Evolutionary conservation across 805 yeast species (phyloP), one percentile per base, ranked within the genome.

Genomic region (Candida ponderosae): DNA sequence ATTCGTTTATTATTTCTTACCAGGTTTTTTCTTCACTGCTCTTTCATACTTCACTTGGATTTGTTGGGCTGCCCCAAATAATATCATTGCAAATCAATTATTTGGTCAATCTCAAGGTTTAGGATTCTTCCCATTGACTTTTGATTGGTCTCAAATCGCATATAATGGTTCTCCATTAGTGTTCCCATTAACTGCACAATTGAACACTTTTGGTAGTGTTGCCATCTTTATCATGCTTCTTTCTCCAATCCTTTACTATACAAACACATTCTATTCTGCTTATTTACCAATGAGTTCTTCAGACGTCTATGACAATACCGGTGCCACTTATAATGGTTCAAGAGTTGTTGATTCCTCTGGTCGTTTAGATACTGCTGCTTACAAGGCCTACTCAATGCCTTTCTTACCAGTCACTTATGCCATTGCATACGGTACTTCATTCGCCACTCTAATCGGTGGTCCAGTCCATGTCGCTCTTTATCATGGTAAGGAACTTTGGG

Each of bases 121-220:
- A 41, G 87, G 85, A 17, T 50, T 78, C 52, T 56, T 78, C 45
- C 88, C 88, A 10, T 53, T 79, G 32, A 74, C 82, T 15, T 78
- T 81, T 48, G 86, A 80, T 57, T 81, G 85, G 85, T 71, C 72
- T 48, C 76, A 75, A 50, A 62, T 79, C 30, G 70, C 77, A 8
- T 63, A 61, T 24, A 71, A 67, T 43, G 79, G 79, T 15, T 72
- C 79, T 17, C 86, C 87, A 10, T 65, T 81, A 51, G 65, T 77
- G 37, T 80, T 84, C 9, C 86, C 87, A 16, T 61, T 68, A 17
- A 62, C 65, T 38, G 68, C 72, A 5, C 53, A 64, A 29, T 53
- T 58, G 18, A 66, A 66, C 37, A 68, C 72, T 20, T 56, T 68
- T 14, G 59, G 72, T n/a, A 63, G 74, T 18, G 57, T 71, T 26